Conservation (phyloP, 306 rosid species). For the Fagus sylvatica region DNA sequence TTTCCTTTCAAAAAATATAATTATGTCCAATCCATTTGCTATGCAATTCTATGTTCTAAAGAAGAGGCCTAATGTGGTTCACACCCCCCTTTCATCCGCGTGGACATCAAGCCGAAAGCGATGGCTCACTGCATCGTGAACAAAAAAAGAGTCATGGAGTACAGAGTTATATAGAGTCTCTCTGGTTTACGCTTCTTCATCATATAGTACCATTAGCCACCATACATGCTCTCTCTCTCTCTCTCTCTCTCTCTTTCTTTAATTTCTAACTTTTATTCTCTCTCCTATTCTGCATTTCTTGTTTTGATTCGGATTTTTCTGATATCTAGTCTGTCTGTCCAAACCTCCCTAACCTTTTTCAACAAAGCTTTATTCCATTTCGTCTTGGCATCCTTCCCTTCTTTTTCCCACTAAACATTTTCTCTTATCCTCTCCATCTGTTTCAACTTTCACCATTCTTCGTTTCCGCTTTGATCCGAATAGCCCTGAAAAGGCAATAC, state of each 20-base stretch:
- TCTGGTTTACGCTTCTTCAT: slow-evolving; percentile 2
- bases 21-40: too few relatives aligned
- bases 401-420: slow-evolving; percentile 15
- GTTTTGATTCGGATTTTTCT: slow-evolving; percentile 70
- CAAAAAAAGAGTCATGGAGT: not conserved
- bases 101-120: not conserved
- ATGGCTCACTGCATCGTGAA: not conserved
- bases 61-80: not conserved
- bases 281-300: slow-evolving; percentile 72
- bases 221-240: not conserved
- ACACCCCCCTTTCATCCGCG: slow-evolving; percentile 8
- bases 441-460: slow-evolving; percentile 1
- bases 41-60: not conserved
- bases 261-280: slow-evolving; percentile 41
- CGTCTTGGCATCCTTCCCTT: slow-evolving; percentile 33
- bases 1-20: too few relatives aligned
- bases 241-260: slow-evolving; percentile 16
- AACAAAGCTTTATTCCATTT: slow-evolving; percentile 37
- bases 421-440: slow-evolving; percentile 9
- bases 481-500: slow-evolving; percentile 16
- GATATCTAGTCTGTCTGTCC: slow-evolving; percentile 27
- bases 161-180: not conserved
- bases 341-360: slow-evolving; percentile 15
- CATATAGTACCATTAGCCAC: not conserved
- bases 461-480: slow-evolving; percentile 34